phyloP scores from a whole-genome alignment of 257 asterid species.

The Fraxinus americana region DNA sequence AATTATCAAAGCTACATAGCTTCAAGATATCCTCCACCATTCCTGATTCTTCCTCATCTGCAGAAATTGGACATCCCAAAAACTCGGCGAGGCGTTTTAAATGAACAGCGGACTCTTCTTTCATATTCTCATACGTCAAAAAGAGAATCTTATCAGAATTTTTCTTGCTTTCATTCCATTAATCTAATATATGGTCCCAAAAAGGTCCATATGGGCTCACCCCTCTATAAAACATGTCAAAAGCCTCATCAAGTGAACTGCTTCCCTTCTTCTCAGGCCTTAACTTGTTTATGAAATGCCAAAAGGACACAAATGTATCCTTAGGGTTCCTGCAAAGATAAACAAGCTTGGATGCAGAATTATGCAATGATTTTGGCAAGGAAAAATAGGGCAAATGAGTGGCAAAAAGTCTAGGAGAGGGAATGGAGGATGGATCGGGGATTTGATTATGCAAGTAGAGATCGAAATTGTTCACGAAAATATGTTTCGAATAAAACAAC shows the following conservation, averaged over 20 bases:
- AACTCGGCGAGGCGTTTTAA: slow-evolving; percentile 43
- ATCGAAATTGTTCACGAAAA: too few species aligned
- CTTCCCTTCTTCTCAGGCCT: slow-evolving; percentile 16
- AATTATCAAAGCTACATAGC: slow-evolving; percentile 15
- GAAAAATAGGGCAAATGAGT: slow-evolving; percentile 41
- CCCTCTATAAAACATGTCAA: slow-evolving; percentile 45
- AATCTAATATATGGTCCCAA: slow-evolving; percentile 52
- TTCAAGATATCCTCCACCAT: slow-evolving; percentile 26
- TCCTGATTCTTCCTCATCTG: slow-evolving; percentile 41
- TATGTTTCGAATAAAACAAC: too few species aligned
- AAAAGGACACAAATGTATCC: slow-evolving; percentile 50
- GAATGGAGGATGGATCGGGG: slow-evolving; percentile 28
- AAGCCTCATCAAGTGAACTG: slow-evolving; percentile 31
- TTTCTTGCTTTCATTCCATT: slow-evolving; percentile 39
- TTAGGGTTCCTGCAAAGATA: slow-evolving; percentile 54
- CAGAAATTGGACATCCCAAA: slow-evolving; percentile 40
- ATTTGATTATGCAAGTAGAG: slow-evolving; percentile 24
- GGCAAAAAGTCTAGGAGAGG: slow-evolving; percentile 37
- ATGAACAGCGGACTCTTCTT: slow-evolving; percentile 23
- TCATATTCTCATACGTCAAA: slow-evolving; percentile 49
- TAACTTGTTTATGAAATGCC: slow-evolving; percentile 48
- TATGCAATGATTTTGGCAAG: slow-evolving; percentile 29
- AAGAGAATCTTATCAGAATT: slow-evolving; percentile 34
- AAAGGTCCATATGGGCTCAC: slow-evolving; percentile 46
- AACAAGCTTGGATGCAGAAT: slow-evolving; percentile 34